phyloP scores from a whole-genome alignment of 306 rosid genomes.

The Cicer arietinum region DNA sequence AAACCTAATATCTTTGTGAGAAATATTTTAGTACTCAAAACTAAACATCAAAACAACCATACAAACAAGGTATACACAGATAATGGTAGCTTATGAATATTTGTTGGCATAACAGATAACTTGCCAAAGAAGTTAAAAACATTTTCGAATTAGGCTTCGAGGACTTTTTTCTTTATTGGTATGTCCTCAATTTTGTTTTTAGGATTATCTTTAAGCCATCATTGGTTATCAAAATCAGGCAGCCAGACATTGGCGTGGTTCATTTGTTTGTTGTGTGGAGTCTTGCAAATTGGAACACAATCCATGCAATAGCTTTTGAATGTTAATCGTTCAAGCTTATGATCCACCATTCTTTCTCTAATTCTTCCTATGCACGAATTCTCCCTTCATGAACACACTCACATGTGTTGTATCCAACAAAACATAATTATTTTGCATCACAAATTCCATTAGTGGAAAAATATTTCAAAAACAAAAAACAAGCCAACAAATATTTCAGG shows the following conservation, averaged over 20 bases:
- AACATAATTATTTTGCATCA: slow-evolving; percentile 14
- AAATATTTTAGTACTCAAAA: slow-evolving; percentile 61
- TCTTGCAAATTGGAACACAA: slow-evolving; percentile 8
- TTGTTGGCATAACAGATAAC: neutral
- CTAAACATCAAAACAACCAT: slow-evolving; percentile 22
- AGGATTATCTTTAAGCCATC: neutral
- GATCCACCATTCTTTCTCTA: slow-evolving; percentile 7
- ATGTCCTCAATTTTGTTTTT: neutral
- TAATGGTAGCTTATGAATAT: slow-evolving; percentile 17
- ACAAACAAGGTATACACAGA: slow-evolving; percentile 9
- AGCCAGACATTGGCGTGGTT: neutral
- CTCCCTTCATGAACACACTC: slow-evolving; percentile 18
- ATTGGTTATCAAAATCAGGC: slow-evolving; percentile 20
- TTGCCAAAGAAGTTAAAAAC: slow-evolving; percentile 10
- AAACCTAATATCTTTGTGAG: slow-evolving; percentile 97
- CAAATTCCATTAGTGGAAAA: neutral
- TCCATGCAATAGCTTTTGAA: neutral
- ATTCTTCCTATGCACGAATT: neutral
- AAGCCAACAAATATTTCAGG: slow-evolving; percentile 35
- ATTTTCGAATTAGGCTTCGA: slow-evolving; percentile 1
- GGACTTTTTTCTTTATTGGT: neutral
- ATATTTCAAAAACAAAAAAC: neutral
- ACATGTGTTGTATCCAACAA: slow-evolving; percentile 8
- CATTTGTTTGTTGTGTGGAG: neutral
- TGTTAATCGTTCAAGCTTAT: neutral